These are phyloP conservation scores for Epichloe coenophiala DNA, from an alignment of 2,329 filamentous ascomycete species.

Conservation along the genomic window DNA sequence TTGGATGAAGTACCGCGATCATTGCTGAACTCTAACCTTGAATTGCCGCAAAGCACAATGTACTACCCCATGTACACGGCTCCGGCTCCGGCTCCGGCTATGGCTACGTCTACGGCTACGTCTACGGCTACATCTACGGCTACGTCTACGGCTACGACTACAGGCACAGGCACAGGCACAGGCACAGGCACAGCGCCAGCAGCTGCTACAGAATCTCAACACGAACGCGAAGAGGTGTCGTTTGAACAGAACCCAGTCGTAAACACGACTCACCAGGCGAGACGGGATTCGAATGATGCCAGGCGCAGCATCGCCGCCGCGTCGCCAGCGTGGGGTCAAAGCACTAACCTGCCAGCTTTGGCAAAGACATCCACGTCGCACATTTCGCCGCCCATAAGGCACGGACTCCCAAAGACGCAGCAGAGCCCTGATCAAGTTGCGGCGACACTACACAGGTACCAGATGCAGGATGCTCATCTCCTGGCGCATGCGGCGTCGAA, in stretches of 20 bases:
- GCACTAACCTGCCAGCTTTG: not conserved
- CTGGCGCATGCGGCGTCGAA: constrained; percentile 4
- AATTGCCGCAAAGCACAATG: constrained; percentile 9
- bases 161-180: not conserved
- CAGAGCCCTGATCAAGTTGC: constrained; percentile 1
- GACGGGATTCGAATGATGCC: not conserved
- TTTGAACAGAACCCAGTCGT: not conserved
- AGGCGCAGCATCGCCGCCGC: not conserved
- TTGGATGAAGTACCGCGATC: constrained; percentile 1
- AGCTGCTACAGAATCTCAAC: not conserved
- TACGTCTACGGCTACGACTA: too few species aligned
- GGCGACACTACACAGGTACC: not conserved
- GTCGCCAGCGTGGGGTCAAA: not conserved
- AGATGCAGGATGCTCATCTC: constrained; percentile 5
- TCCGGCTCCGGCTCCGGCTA: not conserved
- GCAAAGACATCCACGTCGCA: not conserved
- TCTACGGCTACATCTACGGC: not conserved
- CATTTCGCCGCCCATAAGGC: not conserved
- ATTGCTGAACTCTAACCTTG: constrained; percentile 3
- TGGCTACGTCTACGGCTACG: not conserved
- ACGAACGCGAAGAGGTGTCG: not conserved
- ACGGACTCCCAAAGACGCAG: not conserved
- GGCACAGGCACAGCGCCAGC: not conserved
- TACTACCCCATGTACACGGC: constrained; percentile 8
- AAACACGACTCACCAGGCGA: not conserved